phyloP scores from a whole-genome alignment of 495 filamentous ascomycete genomes.

The Tuber brumale region DNA sequence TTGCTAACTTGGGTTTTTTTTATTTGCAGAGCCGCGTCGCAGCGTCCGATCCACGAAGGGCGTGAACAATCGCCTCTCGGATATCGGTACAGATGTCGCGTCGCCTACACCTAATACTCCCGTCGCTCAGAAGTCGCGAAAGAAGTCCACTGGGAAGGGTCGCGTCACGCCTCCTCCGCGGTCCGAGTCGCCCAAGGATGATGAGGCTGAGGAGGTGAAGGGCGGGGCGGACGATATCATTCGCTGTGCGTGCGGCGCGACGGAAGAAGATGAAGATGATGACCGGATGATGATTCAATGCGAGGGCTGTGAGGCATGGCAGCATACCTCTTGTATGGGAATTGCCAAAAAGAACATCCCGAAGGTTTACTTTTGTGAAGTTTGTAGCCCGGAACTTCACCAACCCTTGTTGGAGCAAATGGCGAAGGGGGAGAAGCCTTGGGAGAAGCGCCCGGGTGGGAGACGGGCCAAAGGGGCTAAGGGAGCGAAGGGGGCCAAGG shows the following conservation, averaged over 20 bases:
- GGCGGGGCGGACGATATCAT: constrained; percentile 63
- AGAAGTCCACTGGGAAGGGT: constrained; percentile 44
- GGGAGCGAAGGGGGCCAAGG: constrained; percentile 8
- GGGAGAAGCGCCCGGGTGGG: constrained; percentile 56
- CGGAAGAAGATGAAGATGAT: constrained; percentile 71
- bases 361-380: constrained; percentile 79
- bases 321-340: constrained; percentile 93
- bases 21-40: constrained; percentile 65
- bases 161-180: constrained; percentile 44
- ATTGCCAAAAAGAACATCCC: constrained; percentile 68
- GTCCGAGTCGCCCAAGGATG: constrained; percentile 48
- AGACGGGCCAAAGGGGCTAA: constrained; percentile 9
- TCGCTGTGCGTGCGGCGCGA: constrained; percentile 86
- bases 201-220: constrained; percentile 61
- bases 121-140: constrained; percentile 53
- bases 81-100: constrained; percentile 56
- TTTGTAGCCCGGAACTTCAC: constrained; percentile 78
- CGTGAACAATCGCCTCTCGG: constrained; percentile 78
- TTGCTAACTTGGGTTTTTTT: constrained; percentile 28
- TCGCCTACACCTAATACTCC: constrained; percentile 52
- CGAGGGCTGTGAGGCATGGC: constrained; percentile 85
- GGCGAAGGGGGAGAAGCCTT: constrained; percentile 70
- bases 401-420: constrained; percentile 66
- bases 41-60: constrained; percentile 94
- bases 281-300: constrained; percentile 84